Evolutionary conservation across 441 rosid species (phyloP).

Genomic region (Biscutella auriculata): DNA sequence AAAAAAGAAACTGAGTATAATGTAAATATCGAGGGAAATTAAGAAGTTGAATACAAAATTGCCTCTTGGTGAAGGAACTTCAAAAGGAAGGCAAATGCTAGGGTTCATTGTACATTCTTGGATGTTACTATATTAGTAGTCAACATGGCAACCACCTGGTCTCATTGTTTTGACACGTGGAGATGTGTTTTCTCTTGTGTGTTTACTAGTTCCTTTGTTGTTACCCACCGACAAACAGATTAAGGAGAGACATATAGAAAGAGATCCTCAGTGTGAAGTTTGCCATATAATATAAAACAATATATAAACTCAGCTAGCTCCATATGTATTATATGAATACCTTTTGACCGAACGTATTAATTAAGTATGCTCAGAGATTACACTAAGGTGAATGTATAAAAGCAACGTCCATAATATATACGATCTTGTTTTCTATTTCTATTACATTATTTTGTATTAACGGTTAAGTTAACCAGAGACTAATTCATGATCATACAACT

Average conservation of each 20-base stretch:
- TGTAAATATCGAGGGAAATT: not conserved
- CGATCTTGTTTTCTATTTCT: too few relatives aligned
- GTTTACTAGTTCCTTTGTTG: too few relatives aligned
- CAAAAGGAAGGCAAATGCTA: not conserved
- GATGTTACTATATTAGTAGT: not conserved
- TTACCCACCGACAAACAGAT: not conserved
- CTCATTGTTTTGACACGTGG: not conserved
- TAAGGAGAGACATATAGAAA: not conserved
- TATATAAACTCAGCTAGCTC: not conserved
- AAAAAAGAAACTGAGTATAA: too few relatives aligned
- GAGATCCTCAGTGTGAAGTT: constrained; percentile 3
- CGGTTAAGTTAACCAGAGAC: too few relatives aligned
- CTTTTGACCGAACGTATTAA: not conserved
- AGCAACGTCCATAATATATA: too few relatives aligned
- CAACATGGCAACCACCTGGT: constrained; percentile 6
- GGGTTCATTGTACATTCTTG: not conserved
- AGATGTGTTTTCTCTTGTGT: not conserved
- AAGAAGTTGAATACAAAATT: not conserved
- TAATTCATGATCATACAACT: too few relatives aligned
- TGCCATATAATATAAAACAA: too few relatives aligned
- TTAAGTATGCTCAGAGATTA: too few relatives aligned
- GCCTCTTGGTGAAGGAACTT: constrained; percentile 1
- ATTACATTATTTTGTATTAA: too few relatives aligned
- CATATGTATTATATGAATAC: not conserved
- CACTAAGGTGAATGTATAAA: too few relatives aligned